phyloP scores from a whole-genome alignment of 768 basidiomycete species.

The Trametes gibbosa region DNA sequence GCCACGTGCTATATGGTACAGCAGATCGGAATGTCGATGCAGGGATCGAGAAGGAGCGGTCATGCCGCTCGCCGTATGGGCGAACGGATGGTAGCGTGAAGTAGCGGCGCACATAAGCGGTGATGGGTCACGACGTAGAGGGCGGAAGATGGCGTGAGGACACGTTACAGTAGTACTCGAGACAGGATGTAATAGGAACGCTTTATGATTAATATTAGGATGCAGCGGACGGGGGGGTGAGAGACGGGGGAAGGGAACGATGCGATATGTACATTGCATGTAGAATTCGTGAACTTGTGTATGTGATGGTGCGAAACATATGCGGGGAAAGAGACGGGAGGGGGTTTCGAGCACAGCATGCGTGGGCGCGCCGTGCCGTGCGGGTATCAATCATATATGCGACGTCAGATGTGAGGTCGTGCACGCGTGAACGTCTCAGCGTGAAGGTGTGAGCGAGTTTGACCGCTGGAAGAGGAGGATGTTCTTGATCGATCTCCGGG shows the following conservation, averaged over 20 bases:
- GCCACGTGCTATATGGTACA: conserved; percentile 4
- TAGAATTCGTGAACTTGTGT: not conserved
- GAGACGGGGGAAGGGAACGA: not conserved
- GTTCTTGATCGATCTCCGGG: conserved; percentile 19
- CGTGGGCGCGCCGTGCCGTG: not conserved
- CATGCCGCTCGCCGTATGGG: not conserved
- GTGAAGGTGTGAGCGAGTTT: conserved; percentile 18
- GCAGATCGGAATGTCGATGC: conserved; percentile 1
- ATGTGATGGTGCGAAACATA: not conserved
- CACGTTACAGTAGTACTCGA: not conserved
- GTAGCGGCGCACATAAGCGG: not conserved
- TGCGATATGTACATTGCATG: conserved; percentile 2
- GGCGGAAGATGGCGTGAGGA: not conserved
- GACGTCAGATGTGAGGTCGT: not conserved
- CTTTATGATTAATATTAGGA: conserved; percentile 8
- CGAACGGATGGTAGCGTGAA: not conserved
- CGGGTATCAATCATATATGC: not conserved
- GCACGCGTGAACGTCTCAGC: not conserved
- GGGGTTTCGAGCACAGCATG: not conserved
- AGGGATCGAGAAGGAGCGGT: not conserved
- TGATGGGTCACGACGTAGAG: not conserved
- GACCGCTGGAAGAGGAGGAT: conserved; percentile 25
- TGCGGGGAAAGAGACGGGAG: not conserved
- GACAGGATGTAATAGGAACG: not conserved
- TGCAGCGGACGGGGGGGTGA: no score